Conservation (phyloP, 495 filamentous ascomycete species). For the Aspergillus avenaceus region DNA sequence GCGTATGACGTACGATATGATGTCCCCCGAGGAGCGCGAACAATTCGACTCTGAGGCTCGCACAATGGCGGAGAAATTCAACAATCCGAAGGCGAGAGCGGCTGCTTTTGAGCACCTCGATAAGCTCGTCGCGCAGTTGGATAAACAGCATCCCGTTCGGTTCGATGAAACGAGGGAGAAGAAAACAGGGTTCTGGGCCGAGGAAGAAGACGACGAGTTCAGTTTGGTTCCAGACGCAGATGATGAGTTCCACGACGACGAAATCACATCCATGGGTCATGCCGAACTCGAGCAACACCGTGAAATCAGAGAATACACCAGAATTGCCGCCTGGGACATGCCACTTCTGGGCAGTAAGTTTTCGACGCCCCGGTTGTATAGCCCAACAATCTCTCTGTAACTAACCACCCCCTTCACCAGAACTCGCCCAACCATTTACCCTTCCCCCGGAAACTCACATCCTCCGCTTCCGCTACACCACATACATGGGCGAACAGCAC, state of each 20-base stretch:
- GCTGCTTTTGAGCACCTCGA: constrained; percentile 31
- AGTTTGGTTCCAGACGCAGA: constrained; percentile 54
- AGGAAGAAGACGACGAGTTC: constrained; percentile 51
- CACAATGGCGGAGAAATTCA: constrained; percentile 34
- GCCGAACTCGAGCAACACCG: constrained; percentile 84
- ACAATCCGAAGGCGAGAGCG: constrained; percentile 29
- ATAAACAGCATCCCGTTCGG: constrained; percentile 27
- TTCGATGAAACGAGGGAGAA: constrained; percentile 31
- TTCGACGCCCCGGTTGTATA: not conserved
- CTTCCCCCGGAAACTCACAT: constrained; percentile 60
- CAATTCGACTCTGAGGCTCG: constrained; percentile 40
- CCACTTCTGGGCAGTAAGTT: constrained; percentile 77
- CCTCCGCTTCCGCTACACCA: constrained; percentile 95
- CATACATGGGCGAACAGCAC: constrained; percentile 90
- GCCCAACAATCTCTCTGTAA: constrained; percentile 16
- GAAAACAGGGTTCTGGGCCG: constrained; percentile 47
- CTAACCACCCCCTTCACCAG: constrained; percentile 33
- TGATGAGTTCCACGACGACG: constrained; percentile 67
- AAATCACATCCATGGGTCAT: constrained; percentile 77
- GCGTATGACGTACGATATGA: constrained; percentile 43
- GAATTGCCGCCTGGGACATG: constrained; percentile 94
- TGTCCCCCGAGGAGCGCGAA: constrained; percentile 43
- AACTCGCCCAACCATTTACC: constrained; percentile 75
- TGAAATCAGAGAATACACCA: constrained; percentile 82
- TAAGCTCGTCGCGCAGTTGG: constrained; percentile 25